Percentiles rank a stretch among this genome's conserved stretches.
Conservation (phyloP, 2,329 filamentous ascomycete genomes). For the Harringtonia lauricola region DNA sequence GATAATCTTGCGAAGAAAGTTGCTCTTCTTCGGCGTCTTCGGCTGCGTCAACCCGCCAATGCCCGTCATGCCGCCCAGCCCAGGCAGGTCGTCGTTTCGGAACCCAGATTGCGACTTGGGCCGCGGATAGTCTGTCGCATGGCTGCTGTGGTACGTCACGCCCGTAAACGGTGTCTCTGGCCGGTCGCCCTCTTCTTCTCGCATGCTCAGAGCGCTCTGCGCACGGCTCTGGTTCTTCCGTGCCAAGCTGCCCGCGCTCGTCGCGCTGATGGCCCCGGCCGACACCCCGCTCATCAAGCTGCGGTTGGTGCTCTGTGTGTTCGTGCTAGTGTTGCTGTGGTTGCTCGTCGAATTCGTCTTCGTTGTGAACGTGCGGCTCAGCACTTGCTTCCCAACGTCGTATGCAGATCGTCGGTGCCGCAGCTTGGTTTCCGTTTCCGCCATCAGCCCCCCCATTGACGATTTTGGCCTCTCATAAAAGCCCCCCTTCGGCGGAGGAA, state of each 20-base stretch:
- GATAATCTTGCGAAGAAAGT: constrained; percentile 88
- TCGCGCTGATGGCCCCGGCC: constrained; percentile 83
- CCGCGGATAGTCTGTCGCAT: constrained; percentile 47
- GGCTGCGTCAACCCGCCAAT: constrained; percentile 71
- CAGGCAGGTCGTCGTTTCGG: constrained; percentile 38
- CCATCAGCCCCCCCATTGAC: constrained; percentile 31
- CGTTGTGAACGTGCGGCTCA: constrained; percentile 74
- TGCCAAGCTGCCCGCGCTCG: constrained; percentile 87
- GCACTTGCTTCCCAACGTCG: constrained; percentile 57
- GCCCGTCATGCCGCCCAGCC: constrained; percentile 39
- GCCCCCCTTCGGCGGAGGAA: constrained; percentile 40
- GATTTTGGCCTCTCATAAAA: constrained; percentile 46
- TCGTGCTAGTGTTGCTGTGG: constrained; percentile 59
- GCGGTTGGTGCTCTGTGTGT: constrained; percentile 63
- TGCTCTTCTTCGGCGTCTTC: constrained; percentile 52
- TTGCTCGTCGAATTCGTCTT: constrained; percentile 76
- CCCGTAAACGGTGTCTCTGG: constrained; percentile 60
- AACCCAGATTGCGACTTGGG: constrained; percentile 57
- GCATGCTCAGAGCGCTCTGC: constrained; percentile 53
- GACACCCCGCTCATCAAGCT: constrained; percentile 93
- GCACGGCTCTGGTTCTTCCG: constrained; percentile 52
- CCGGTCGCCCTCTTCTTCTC: constrained; percentile 42
- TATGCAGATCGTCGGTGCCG: constrained; percentile 64
- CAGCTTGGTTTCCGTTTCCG: constrained; percentile 34
- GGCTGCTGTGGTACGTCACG: constrained; percentile 85